phyloP scores from a whole-genome alignment of 495 filamentous ascomycete genomes.

The Chaetomium tenue region DNA sequence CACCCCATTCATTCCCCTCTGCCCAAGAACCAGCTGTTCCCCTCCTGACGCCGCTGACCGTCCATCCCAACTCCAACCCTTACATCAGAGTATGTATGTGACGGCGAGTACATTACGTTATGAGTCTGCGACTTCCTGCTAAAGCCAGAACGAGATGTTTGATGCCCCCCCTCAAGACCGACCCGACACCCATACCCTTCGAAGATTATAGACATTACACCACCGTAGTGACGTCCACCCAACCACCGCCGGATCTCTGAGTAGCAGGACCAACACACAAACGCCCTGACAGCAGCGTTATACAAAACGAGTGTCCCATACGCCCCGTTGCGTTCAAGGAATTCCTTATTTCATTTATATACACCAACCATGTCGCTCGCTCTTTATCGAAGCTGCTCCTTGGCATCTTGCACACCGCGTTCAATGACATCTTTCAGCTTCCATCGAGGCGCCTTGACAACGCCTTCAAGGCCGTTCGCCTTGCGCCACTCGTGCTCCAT shows the following conservation, averaged over 20 bases:
- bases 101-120: slow-evolving; percentile 5
- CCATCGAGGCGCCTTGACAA: slow-evolving; percentile 73
- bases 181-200: not conserved
- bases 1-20: not conserved
- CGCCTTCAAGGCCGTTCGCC: slow-evolving; percentile 51
- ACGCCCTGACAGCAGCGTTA: not conserved
- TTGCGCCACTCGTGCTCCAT: slow-evolving; percentile 70
- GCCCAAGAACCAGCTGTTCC: not conserved
- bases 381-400: slow-evolving; percentile 61
- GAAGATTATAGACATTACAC: slow-evolving; percentile 4
- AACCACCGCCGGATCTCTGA: not conserved
- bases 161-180: not conserved
- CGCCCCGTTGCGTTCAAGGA: not conserved
- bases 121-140: not conserved
- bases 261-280: not conserved
- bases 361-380: not conserved
- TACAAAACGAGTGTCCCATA: not conserved
- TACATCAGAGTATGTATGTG: slow-evolving; percentile 1
- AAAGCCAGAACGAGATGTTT: not conserved
- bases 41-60: not conserved
- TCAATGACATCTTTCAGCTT: slow-evolving; percentile 74
- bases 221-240: not conserved
- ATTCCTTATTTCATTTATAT: not conserved
- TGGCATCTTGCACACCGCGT: slow-evolving; percentile 74
- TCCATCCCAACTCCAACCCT: not conserved